Base-by-base conservation (phyloP, 2,329 filamentous ascomycete genomes). In the Penicillium vulpinum region DNA sequence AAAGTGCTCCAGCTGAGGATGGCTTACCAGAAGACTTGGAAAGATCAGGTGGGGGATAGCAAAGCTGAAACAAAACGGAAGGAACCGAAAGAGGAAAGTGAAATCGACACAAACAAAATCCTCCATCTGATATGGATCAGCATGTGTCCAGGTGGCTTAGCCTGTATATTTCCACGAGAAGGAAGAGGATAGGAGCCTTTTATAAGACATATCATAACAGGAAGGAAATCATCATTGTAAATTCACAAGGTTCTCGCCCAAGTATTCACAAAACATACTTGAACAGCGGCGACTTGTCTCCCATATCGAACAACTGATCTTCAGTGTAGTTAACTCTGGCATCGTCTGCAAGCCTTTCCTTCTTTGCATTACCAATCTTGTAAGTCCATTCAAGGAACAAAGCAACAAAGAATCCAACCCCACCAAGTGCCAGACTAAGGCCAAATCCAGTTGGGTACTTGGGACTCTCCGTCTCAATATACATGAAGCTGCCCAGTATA, bases 261-360 rank as follows among this genome's bases (percentile, higher is more conserved):
- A 46, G 1, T 33, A 33, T 46, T 22, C 22, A 51, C 28, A 51
- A 15, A 26, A 51, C 49, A 58, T 78, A 78, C 60, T 71, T 75
- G 55, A 73, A 78, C 36, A 77, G 70, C 0, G 76, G 76, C 45
- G 73, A 76, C 62, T 68, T 72, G 47, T 78, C 76, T 5, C 76
- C 77, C 67, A 78, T 57, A 16, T 74, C 68, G 54, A 77, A 58
- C 63, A 78, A 43, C 56, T 78, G 68, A 16, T 76, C 67, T 33
- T 77, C 74, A 0, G 66, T 69, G 55, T 77, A 78, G 10, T 45
- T 60, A 9, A 51, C 40, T 9, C 50, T 57, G 6, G 39, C 39
- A 18, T 59, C 54, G 24, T 54, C 57, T 13, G 46, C 45, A 43
- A 54, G 13, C n/a, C 29, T 40, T 15, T 39, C 56, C 59, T 68